Conservation (phyloP, 192 early-diverging fungal genomes). For the Backusella australiensis region DNA sequence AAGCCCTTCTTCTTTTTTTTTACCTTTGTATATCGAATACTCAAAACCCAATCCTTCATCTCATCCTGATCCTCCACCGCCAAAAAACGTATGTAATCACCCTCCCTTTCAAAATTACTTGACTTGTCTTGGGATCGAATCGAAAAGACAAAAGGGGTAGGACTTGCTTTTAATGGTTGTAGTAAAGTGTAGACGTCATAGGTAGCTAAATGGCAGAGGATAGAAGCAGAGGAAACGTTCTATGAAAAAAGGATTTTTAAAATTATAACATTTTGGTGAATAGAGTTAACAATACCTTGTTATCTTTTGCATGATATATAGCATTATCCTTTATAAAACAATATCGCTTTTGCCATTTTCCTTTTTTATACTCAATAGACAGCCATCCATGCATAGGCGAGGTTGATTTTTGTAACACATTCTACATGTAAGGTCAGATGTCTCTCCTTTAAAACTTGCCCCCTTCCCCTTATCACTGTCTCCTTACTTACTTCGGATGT, state of each 20-base stretch:
- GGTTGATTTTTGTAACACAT: slow-evolving; percentile 25
- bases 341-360: slow-evolving; percentile 83
- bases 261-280: not conserved
- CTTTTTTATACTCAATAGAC: slow-evolving; percentile 75
- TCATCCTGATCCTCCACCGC: slow-evolving; percentile 63
- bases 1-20: not conserved
- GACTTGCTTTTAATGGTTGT: slow-evolving; percentile 62
- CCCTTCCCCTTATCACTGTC: not conserved
- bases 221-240: slow-evolving; percentile 15
- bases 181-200: slow-evolving; percentile 84
- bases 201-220: slow-evolving; percentile 59
- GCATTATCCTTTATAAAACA: slow-evolving; percentile 64
- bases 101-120: slow-evolving; percentile 78
- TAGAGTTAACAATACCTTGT: slow-evolving; percentile 39
- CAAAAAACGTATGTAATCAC: slow-evolving; percentile 80
- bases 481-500: slow-evolving; percentile 48
- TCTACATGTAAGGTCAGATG: slow-evolving; percentile 23
- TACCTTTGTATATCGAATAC: slow-evolving; percentile 71
- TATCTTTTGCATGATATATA: slow-evolving; percentile 67
- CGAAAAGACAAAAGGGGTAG: slow-evolving; percentile 80
- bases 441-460: not conserved
- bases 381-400: slow-evolving; percentile 51
- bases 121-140: slow-evolving; percentile 78
- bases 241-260: not conserved
- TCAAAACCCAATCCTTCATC: slow-evolving; percentile 71